Percentiles rank a stretch among this genome's conserved stretches.
These are phyloP conservation scores for Discostella stelligeroides DNA, from an alignment of 108 stramenopile genomes.

Conservation along the genomic window DNA sequence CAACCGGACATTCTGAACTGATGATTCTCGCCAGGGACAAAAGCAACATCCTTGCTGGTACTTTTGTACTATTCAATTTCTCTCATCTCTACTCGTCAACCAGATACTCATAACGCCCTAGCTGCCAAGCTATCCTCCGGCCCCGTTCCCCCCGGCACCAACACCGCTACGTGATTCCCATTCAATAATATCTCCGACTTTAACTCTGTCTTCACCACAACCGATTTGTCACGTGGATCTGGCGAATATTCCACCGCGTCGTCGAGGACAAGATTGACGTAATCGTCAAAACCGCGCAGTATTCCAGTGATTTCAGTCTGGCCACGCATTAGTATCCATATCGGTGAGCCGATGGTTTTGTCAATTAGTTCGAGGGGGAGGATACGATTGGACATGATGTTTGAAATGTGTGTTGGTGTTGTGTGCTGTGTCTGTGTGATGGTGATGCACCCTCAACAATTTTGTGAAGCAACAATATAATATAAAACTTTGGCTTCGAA, in stretches of 20 bases:
- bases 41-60: too few relatives aligned
- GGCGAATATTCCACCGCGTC: constrained; percentile 89
- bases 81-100: too few relatives aligned
- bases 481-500: too few relatives aligned
- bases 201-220: constrained; percentile 68
- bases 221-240: constrained; percentile 67
- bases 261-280: constrained; percentile 88
- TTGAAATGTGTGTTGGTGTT: background rate
- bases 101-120: constrained; percentile 27
- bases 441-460: too few relatives aligned
- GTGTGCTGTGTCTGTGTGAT: too few relatives aligned
- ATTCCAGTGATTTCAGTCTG: constrained; percentile 86
- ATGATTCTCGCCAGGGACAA: too few relatives aligned
- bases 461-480: too few relatives aligned
- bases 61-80: too few relatives aligned
- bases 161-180: constrained; percentile 89
- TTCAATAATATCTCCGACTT: constrained; percentile 86
- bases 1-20: too few relatives aligned
- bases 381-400: constrained; percentile 68
- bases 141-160: constrained; percentile 79
- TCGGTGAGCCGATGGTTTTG: constrained; percentile 88
- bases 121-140: constrained; percentile 82
- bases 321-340: constrained; percentile 89
- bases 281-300: constrained; percentile 87
- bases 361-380: constrained; percentile 88